Conservation (phyloP, 805 yeast species). For the Maudiozyma serrabonitensis region DNA sequence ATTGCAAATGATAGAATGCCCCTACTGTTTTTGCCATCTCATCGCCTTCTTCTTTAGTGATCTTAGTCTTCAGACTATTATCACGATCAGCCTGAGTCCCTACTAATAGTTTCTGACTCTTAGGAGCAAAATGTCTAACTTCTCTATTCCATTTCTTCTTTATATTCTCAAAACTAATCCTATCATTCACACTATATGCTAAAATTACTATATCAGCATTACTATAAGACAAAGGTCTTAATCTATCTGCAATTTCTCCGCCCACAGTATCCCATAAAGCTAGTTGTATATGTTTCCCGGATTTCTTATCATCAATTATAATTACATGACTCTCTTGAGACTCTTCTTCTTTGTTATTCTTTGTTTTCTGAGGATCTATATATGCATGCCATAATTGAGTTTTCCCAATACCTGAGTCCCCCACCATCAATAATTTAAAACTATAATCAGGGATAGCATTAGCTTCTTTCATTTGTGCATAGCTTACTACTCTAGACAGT, state of each 20-base stretch:
- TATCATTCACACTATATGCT: slow-evolving; percentile 62
- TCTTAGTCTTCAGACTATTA: slow-evolving; percentile 10
- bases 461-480: slow-evolving; percentile 16
- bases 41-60: slow-evolving; percentile 41
- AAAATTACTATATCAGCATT: slow-evolving; percentile 67
- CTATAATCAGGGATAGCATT: slow-evolving; percentile 29
- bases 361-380: slow-evolving; percentile 33
- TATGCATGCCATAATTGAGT: slow-evolving; percentile 63
- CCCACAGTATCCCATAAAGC: slow-evolving; percentile 90
- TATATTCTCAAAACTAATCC: slow-evolving; percentile 58
- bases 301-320: slow-evolving; percentile 34
- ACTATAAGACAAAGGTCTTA: slow-evolving; percentile 70
- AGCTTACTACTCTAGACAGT: slow-evolving; percentile 21
- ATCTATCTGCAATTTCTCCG: slow-evolving; percentile 74
- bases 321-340: slow-evolving; percentile 61
- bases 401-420: slow-evolving; percentile 90
- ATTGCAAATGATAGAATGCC: slow-evolving; percentile 64
- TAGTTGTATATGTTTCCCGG: slow-evolving; percentile 48
- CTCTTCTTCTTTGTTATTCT: slow-evolving; percentile 62
- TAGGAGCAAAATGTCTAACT: slow-evolving; percentile 72
- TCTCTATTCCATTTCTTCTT: slow-evolving; percentile 85
- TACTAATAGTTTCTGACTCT: slow-evolving; percentile 65
- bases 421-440: slow-evolving; percentile 67
- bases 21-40: slow-evolving; percentile 50
- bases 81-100: slow-evolving; percentile 70